phyloP scores from a whole-genome alignment of 2,329 filamentous ascomycete species.

The Diaporthe australafricana region DNA sequence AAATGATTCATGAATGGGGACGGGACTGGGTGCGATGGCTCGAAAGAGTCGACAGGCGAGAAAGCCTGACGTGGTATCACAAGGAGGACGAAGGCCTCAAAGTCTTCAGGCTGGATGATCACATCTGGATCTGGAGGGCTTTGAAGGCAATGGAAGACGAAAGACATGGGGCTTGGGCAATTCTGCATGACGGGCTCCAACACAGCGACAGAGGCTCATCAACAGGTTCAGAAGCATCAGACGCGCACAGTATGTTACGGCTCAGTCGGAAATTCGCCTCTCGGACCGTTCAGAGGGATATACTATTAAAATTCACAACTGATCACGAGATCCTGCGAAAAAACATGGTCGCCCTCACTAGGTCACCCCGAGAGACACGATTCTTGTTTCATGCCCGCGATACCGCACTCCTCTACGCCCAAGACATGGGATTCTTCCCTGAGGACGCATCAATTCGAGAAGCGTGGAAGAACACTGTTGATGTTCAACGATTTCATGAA shows the following conservation, averaged over 20 bases:
- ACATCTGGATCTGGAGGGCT: not conserved
- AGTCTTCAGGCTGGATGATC: not conserved
- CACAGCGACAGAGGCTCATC: not conserved
- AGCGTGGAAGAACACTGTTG: conserved; percentile 35
- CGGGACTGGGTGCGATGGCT: not conserved
- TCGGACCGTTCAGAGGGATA: conserved; percentile 22
- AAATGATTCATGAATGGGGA: not conserved
- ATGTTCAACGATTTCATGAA: conserved; percentile 31
- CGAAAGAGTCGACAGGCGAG: not conserved
- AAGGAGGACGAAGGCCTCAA: not conserved
- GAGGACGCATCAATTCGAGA: conserved; percentile 6
- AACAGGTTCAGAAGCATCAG: not conserved
- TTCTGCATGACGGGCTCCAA: not conserved
- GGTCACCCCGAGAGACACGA: conserved; percentile 35
- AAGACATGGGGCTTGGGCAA: not conserved
- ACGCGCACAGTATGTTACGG: no score
- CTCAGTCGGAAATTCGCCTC: not conserved
- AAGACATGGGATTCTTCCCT: not conserved
- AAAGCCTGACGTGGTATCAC: conserved; percentile 20
- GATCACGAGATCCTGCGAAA: conserved; percentile 27
- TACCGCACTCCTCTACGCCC: conserved; percentile 33
- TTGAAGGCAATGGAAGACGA: not conserved
- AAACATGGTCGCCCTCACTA: conserved; percentile 37
- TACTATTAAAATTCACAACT: conserved; percentile 34
- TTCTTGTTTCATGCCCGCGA: conserved; percentile 39